Conservation (phyloP, 495 filamentous ascomycete genomes). For the Trichoderma orchidacearum region DNA sequence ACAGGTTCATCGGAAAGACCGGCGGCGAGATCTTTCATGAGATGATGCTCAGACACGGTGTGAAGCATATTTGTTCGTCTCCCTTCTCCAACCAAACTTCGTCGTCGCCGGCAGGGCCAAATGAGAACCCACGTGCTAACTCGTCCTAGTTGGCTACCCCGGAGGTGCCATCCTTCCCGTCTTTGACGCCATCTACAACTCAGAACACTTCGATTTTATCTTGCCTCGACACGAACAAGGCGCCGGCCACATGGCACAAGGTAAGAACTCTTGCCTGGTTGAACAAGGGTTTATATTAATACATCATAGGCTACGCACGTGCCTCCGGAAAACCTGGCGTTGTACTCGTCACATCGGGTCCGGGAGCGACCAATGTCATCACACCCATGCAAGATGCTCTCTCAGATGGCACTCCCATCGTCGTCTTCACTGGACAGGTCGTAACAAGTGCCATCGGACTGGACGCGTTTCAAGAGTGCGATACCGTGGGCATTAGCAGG, state of each 20-base stretch:
- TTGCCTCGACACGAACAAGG: conserved; percentile 70
- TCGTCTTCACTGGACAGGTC: conserved; percentile 72
- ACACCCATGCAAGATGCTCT: conserved; percentile 70
- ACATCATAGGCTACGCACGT: conserved; percentile 62
- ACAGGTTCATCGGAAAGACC: conserved; percentile 82
- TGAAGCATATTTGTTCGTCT: conserved; percentile 64
- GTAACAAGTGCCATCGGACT: conserved; percentile 58
- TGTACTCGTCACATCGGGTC: conserved; percentile 66
- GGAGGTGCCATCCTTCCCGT: conserved; percentile 75
- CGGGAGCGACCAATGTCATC: conserved; percentile 66
- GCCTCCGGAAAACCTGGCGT: conserved; percentile 64
- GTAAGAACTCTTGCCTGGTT: too few species aligned
- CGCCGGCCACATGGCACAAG: conserved; percentile 76
- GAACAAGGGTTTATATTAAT: too few species aligned
- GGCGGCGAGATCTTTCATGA: conserved; percentile 98
- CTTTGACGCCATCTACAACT: conserved; percentile 74
- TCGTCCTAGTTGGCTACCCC: conserved; percentile 49
- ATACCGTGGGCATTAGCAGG: conserved; percentile 62
- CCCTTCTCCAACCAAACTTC: conserved; percentile 1
- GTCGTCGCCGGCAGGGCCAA: too few species aligned
- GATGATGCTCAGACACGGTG: conserved; percentile 89
- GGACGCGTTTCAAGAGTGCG: conserved; percentile 72
- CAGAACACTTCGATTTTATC: conserved; percentile 62
- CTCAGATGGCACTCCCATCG: conserved; percentile 65
- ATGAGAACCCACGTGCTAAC: too few species aligned